Percentiles rank a stretch among this genome's conserved stretches.
Conservation (phyloP, 2,329 filamentous ascomycete genomes). For the Venturia carpophila region DNA sequence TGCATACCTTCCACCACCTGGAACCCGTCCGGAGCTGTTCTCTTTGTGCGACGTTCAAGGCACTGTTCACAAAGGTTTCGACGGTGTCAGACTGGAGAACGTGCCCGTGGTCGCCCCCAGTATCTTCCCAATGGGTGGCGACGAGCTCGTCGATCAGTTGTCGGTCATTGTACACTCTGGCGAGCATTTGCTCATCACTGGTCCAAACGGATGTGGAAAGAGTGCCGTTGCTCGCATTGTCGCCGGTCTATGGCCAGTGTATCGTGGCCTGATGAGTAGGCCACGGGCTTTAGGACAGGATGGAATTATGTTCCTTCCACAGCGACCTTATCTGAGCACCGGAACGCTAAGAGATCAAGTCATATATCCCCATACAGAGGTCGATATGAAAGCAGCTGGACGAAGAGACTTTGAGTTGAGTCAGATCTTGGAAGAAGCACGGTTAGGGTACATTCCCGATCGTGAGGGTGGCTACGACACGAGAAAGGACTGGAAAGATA, state of each 20-base stretch:
- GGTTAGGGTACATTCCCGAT: constrained; percentile 79
- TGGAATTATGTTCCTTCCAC: constrained; percentile 97
- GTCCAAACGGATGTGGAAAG: constrained; percentile 91
- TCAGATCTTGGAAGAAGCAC: constrained; percentile 70
- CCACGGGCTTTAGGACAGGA: constrained; percentile 74
- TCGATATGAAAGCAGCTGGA: constrained; percentile 81
- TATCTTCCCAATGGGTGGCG: constrained; percentile 81
- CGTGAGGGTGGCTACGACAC: constrained; percentile 96
- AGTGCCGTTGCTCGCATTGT: constrained; percentile 79
- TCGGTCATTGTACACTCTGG: constrained; percentile 84
- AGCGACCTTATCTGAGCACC: constrained; percentile 83
- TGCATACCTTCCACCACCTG: constrained; percentile 66
- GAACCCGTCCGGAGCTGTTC: constrained; percentile 67
- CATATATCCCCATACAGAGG: constrained; percentile 90
- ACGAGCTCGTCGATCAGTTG: constrained; percentile 81
- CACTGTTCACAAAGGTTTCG: constrained; percentile 88
- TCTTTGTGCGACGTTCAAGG: constrained; percentile 88
- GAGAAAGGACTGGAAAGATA: constrained; percentile 96
- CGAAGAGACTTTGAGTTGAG: constrained; percentile 72
- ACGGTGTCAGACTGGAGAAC: constrained; percentile 86
- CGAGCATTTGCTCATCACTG: constrained; percentile 90
- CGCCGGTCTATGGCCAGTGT: constrained; percentile 91
- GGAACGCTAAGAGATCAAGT: constrained; percentile 94
- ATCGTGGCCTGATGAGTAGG: constrained; percentile 82
- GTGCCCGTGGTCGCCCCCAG: constrained; percentile 87